A percentile compares a stretch with the other conserved stretches of the same genome.
These are phyloP conservation scores for Magnaporthiopsis incrustans DNA, from an alignment of 2,329 filamentous ascomycete species.

Conservation along the genomic window DNA sequence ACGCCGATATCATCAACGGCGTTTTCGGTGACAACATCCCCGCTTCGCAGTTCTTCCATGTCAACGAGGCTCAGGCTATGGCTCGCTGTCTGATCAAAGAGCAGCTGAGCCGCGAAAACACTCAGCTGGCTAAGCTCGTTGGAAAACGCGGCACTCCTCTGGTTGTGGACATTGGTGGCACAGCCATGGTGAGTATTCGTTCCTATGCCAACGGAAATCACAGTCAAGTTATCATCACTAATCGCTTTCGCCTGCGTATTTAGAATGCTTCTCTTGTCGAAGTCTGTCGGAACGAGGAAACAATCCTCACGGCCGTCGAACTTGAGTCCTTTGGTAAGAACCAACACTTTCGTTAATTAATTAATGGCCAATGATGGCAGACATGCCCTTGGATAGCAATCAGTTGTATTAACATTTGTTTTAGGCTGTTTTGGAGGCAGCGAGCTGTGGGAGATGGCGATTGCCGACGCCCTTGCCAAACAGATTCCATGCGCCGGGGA, in stretches of 20 bases:
- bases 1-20: not conserved
- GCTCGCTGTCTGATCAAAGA: conserved; percentile 2
- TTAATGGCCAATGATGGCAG: not conserved
- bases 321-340: not conserved
- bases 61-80: conserved; percentile 4
- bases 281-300: not conserved
- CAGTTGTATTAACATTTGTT: not conserved
- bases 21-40: not conserved
- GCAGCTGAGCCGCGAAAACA: not conserved
- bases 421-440: not conserved
- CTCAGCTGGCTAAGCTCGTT: not conserved
- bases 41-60: not conserved
- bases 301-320: not conserved
- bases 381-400: no score
- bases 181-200: not conserved
- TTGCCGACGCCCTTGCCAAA: not conserved
- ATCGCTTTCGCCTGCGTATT: not conserved
- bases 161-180: conserved; percentile 2
- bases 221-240: no score
- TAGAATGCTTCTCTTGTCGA: not conserved
- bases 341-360: not conserved
- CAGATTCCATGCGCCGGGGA: not conserved
- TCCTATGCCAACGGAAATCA: no score
- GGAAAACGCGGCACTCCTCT: not conserved
- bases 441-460: conserved; percentile 4